These are phyloP conservation scores for Wickerhamomyces sp. DNA, from an alignment of 1,139 yeast species.

Conservation along the genomic window DNA sequence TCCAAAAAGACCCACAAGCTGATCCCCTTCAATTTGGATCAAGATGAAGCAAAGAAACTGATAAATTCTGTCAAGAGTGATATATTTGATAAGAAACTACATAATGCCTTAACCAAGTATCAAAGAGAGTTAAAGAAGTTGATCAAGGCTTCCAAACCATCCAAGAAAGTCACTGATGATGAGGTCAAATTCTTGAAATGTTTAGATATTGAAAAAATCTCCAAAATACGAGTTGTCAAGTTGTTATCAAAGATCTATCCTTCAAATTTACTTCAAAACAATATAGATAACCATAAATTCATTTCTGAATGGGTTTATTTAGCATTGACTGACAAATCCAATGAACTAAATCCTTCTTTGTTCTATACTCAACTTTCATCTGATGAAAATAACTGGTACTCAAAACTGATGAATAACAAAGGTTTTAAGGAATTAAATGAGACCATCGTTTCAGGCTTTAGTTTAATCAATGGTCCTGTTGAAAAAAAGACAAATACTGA, in stretches of 20 bases:
- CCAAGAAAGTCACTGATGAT: constrained; percentile 2
- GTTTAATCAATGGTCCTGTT: constrained; percentile 54
- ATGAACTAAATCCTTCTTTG: constrained; percentile 16
- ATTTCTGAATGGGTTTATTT: constrained; percentile 18
- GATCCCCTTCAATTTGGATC: constrained; percentile 1
- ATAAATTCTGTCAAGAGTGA: constrained; percentile 3
- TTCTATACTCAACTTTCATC: constrained; percentile 16
- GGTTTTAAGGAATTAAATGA: constrained; percentile 41
- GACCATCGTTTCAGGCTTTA: constrained; percentile 54
- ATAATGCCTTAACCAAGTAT: constrained; percentile 6
- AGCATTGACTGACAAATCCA: constrained; percentile 9
- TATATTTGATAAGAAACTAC: constrained; percentile 7
- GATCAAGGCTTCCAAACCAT: not conserved
- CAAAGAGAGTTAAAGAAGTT: constrained; percentile 7
- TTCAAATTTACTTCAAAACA: constrained; percentile 7
- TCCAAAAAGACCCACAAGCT: constrained; percentile 4
- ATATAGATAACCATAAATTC: constrained; percentile 7
- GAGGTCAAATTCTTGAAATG: constrained; percentile 14
- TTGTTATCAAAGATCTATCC: constrained; percentile 13
- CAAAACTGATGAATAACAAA: constrained; percentile 57
- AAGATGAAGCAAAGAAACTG: constrained; percentile 1
- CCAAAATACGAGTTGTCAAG: constrained; percentile 18
- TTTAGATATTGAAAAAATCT: constrained; percentile 14
- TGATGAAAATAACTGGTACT: constrained; percentile 24
- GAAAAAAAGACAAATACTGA: constrained; percentile 30